phyloP scores from a whole-genome alignment of 345 rosid genomes.

The Hibiscus syriacus region DNA sequence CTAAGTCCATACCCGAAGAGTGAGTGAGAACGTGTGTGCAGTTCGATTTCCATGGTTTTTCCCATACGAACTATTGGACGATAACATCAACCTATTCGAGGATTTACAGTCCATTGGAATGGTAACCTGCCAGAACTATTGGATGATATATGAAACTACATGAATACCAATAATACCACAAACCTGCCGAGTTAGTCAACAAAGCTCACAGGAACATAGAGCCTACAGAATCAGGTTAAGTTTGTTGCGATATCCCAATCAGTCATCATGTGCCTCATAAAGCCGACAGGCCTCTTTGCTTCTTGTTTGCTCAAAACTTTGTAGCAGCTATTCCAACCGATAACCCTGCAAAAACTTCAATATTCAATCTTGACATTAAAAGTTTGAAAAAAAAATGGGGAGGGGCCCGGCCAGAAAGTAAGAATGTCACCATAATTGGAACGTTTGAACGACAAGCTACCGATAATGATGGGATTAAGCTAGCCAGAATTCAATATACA shows the following conservation, averaged over 20 bases:
- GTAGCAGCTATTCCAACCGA: conserved; percentile 31
- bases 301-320: conserved; percentile 33
- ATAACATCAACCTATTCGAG: too few relatives aligned
- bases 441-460: conserved; percentile 26
- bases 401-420: conserved; percentile 18
- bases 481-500: neutral
- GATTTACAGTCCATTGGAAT: too few relatives aligned
- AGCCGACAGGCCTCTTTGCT: conserved; percentile 29
- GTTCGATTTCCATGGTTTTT: too few relatives aligned
- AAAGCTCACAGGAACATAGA: conserved; percentile 12
- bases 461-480: conserved; percentile 13
- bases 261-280: conserved; percentile 20
- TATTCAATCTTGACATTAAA: conserved; percentile 28
- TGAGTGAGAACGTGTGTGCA: too few relatives aligned
- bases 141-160: too few relatives aligned
- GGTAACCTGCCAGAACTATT: too few relatives aligned
- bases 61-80: too few relatives aligned
- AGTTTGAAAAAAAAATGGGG: conserved; percentile 7
- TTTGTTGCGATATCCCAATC: conserved; percentile 24
- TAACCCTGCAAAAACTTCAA: conserved; percentile 21
- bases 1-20: too few relatives aligned
- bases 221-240: conserved; percentile 17
- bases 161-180: neutral
- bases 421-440: conserved; percentile 20
- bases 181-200: conserved; percentile 15